phyloP scores from a whole-genome alignment of 805 yeast species.

The Wickerhamiella lipophila region DNA sequence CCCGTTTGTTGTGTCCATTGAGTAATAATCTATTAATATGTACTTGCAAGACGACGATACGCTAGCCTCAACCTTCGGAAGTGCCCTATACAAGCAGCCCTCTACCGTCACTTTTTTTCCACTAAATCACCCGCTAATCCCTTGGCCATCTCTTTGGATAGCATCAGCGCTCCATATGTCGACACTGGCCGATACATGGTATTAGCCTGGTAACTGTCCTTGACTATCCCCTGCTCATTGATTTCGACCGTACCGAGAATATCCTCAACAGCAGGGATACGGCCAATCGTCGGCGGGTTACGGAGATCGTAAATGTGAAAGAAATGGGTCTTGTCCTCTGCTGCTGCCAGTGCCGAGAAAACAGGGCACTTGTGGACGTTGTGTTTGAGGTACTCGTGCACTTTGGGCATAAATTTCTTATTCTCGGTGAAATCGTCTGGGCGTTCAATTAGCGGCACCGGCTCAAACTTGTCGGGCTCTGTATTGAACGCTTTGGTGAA shows the following conservation, averaged over 20 bases:
- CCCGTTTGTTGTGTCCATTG: too few relatives aligned
- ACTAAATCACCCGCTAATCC: background rate
- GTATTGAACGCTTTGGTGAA: slow-evolving; percentile 16
- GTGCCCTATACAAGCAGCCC: too few relatives aligned
- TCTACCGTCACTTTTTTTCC: too few relatives aligned
- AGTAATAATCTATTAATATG: too few relatives aligned
- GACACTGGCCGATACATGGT: slow-evolving; percentile 43
- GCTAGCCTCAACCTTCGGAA: too few relatives aligned
- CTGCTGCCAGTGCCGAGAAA: slow-evolving; percentile 24
- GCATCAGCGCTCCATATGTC: slow-evolving; percentile 37
- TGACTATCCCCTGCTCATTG: slow-evolving; percentile 43
- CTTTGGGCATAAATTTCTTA: slow-evolving; percentile 20
- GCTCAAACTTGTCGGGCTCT: slow-evolving; percentile 18
- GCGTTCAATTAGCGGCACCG: slow-evolving; percentile 15
- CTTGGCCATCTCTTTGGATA: slow-evolving; percentile 41
- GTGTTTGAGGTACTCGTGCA: slow-evolving; percentile 19
- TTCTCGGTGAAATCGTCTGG: slow-evolving; percentile 19
- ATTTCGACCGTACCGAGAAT: slow-evolving; percentile 59
- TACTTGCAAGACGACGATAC: too few relatives aligned
- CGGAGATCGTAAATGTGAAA: slow-evolving; percentile 67
- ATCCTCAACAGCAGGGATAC: slow-evolving; percentile 60
- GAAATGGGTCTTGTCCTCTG: slow-evolving; percentile 34
- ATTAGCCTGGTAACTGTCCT: slow-evolving; percentile 45
- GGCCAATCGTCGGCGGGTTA: slow-evolving; percentile 47
- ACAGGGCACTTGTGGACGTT: slow-evolving; percentile 24